phyloP scores from a whole-genome alignment of 305 asterid species.

The Lippia alba region DNA sequence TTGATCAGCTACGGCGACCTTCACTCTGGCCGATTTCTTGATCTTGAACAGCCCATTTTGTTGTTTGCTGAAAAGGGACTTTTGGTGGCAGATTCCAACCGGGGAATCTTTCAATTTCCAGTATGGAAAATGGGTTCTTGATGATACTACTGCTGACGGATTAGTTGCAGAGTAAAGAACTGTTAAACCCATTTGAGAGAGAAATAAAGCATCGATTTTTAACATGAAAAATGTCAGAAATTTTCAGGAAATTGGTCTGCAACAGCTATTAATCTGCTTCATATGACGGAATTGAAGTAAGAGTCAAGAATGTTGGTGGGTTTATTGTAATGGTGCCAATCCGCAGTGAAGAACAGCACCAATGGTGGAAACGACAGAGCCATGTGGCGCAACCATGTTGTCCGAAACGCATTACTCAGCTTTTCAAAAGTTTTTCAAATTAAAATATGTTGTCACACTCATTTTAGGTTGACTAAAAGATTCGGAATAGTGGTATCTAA shows the following conservation, averaged over 20 bases:
- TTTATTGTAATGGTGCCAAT: neutral
- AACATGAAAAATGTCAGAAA: neutral
- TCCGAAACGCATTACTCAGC: neutral
- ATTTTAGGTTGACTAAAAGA: no score
- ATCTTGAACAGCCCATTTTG: conserved; percentile 46
- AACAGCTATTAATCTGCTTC: no score
- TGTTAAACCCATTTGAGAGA: conserved; percentile 46
- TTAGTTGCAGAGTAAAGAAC: conserved; percentile 53
- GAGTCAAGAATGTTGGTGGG: no score
- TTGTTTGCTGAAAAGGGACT: conserved; percentile 25
- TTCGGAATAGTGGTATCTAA: no score
- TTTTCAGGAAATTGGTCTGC: neutral
- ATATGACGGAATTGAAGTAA: no score
- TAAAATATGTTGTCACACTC: no score
- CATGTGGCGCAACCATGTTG: conserved; percentile 4
- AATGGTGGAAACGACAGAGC: neutral
- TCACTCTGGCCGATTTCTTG: conserved; percentile 42
- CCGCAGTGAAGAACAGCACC: neutral
- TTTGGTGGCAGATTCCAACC: conserved; percentile 44
- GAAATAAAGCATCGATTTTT: neutral
- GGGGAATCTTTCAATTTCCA: conserved; percentile 39
- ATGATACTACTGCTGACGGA: conserved; percentile 44
- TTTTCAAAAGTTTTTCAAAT: no score
- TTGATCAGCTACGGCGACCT: conserved; percentile 39
- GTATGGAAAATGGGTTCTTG: conserved; percentile 54